Percentiles rank a stretch among this genome's conserved stretches.
phyloP scores from a whole-genome alignment of 345 rosid genomes.

The Microcos paniculata region DNA sequence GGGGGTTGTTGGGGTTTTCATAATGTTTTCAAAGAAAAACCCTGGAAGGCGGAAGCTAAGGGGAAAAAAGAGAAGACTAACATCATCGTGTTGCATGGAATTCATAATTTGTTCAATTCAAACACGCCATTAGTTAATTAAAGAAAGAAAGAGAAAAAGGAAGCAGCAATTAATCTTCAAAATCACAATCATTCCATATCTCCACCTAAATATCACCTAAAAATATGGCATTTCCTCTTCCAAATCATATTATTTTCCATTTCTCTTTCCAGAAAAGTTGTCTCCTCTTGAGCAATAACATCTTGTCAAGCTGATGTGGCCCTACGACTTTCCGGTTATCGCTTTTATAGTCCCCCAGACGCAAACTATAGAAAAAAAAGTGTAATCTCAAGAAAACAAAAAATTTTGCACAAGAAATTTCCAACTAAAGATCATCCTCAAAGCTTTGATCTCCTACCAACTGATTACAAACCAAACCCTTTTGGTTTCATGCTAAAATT shows the following conservation, averaged over 20 bases:
- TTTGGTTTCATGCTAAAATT: not conserved
- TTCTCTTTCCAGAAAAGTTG: conserved; percentile 10
- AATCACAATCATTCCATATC: conserved; percentile 6
- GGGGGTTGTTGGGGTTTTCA: not conserved
- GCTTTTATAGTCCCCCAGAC: not conserved
- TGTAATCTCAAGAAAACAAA: not conserved
- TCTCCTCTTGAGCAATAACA: not conserved
- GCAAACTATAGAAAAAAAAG: not conserved
- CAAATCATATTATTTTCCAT: not conserved
- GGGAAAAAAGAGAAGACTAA: too few species aligned
- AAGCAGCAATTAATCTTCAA: not conserved
- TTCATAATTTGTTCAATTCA: not conserved
- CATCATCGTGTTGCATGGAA: not conserved
- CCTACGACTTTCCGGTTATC: not conserved
- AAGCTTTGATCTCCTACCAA: not conserved
- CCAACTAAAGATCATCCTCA: not conserved
- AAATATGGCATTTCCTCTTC: not conserved
- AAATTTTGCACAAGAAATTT: not conserved
- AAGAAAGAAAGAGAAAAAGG: not conserved
- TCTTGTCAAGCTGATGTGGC: conserved; percentile 12
- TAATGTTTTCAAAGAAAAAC: not conserved
- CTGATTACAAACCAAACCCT: not conserved
- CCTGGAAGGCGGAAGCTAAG: too few species aligned
- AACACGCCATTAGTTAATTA: not conserved
- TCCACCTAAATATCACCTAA: not conserved